Conservation (phyloP, 805 yeast genomes). For the Grigorovia yakushimaensis region DNA sequence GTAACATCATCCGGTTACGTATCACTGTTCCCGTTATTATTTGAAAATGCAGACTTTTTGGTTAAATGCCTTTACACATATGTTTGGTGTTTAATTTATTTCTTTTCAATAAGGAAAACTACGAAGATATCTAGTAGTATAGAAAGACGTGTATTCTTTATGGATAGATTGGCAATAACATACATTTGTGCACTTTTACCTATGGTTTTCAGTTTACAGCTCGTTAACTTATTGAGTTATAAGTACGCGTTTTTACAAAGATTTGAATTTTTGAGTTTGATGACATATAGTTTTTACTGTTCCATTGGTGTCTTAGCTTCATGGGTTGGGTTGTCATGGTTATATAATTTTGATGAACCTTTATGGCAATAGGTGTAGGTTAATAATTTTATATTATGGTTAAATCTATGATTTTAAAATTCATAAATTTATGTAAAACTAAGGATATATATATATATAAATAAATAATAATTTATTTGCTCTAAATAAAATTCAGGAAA, state of each 20-base stretch:
- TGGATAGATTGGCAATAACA: constrained; percentile 59
- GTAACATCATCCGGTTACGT: constrained; percentile 75
- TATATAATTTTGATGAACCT: constrained; percentile 73
- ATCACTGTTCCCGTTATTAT: constrained; percentile 79
- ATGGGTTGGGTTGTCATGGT: constrained; percentile 86
- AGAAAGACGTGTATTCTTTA: constrained; percentile 44
- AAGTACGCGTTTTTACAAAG: constrained; percentile 44
- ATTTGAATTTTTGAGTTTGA: constrained; percentile 66
- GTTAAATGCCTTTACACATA: constrained; percentile 69
- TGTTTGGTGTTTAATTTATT: constrained; percentile 76
- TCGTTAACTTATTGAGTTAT: constrained; percentile 47
- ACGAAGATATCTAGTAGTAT: constrained; percentile 36
- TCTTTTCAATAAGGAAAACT: constrained; percentile 62
- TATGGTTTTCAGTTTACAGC: constrained; percentile 39
- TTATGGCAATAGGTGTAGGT: constrained; percentile 36
- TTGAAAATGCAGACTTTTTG: constrained; percentile 68
- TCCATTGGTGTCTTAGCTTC: constrained; percentile 74
- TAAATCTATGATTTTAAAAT: no score
- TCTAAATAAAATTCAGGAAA: no score
- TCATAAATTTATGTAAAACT: no score
- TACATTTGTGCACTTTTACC: constrained; percentile 63
- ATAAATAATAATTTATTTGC: no score
- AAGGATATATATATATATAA: no score
- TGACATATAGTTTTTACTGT: constrained; percentile 81
- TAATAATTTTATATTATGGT: no score